Conservation (phyloP, 106 monocot species). For the Apostasia ramifera region DNA sequence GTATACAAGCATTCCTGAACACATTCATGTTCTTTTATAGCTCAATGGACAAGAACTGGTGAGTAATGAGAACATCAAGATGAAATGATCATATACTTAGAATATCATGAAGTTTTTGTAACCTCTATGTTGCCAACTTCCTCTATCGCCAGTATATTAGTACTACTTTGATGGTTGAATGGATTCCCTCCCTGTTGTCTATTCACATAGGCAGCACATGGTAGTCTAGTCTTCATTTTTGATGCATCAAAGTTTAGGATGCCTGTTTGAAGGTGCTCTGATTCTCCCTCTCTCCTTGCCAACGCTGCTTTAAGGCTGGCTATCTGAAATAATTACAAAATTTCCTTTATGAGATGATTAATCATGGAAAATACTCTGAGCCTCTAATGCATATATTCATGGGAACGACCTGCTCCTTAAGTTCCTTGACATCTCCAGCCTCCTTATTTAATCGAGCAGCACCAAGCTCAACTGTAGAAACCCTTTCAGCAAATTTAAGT, state of each 20-base stretch:
- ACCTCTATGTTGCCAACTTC: conserved; percentile 85
- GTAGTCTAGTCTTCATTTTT: conserved; percentile 27
- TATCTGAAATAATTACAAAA: conserved; percentile 35
- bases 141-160: conserved; percentile 53
- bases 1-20: too few species aligned
- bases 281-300: conserved; percentile 52
- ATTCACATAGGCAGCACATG: conserved; percentile 33
- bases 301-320: conserved; percentile 68
- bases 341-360: background rate
- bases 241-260: conserved; percentile 25
- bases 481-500: conserved; percentile 95
- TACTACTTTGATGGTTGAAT: conserved; percentile 14
- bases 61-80: too few species aligned
- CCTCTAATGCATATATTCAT: too few species aligned
- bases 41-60: too few species aligned
- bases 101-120: background rate
- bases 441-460: conserved; percentile 82
- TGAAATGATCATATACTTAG: too few species aligned
- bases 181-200: conserved; percentile 17
- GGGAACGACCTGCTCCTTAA: conserved; percentile 78
- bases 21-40: too few species aligned
- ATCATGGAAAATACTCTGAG: background rate
- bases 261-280: conserved; percentile 17
- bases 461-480: conserved; percentile 94
- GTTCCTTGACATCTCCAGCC: conserved; percentile 66